Evolutionary conservation across 1,139 yeast species (phyloP).

Genomic region (Sugiyamaella castrensis): DNA sequence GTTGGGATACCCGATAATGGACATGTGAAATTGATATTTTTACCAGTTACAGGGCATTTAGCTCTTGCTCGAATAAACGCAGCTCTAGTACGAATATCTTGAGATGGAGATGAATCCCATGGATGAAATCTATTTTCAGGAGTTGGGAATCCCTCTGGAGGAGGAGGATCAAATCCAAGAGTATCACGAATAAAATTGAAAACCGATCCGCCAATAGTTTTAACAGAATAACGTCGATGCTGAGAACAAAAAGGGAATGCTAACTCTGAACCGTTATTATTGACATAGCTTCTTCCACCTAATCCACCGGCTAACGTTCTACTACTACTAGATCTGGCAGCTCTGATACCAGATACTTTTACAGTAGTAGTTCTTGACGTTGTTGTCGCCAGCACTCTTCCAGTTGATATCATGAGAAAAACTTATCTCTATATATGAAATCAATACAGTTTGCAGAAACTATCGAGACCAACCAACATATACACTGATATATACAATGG

Average conservation of each 20-base stretch:
- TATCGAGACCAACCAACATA: no score
- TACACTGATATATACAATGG: no score
- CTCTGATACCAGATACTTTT: not conserved
- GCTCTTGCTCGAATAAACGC: conserved; percentile 87
- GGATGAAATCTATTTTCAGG: conserved; percentile 66
- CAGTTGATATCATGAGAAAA: no score
- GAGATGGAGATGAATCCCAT: conserved; percentile 92
- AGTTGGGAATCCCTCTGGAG: conserved; percentile 61
- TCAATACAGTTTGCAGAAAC: no score
- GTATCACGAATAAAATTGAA: conserved; percentile 50
- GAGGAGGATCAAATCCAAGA: conserved; percentile 59
- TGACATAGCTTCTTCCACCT: no score
- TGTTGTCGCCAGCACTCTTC: not conserved
- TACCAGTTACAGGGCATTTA: conserved; percentile 83
- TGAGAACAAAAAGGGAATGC: not conserved
- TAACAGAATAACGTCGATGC: not conserved
- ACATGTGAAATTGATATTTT: conserved; percentile 80
- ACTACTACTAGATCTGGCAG: not conserved
- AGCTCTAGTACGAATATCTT: conserved; percentile 85
- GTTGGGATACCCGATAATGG: conserved; percentile 96
- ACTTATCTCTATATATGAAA: no score
- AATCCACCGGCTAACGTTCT: not conserved
- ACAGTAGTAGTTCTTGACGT: not conserved
- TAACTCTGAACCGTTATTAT: not conserved
- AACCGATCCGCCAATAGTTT: conserved; percentile 22